Percentiles rank a stretch among this genome's conserved stretches.
Evolutionary conservation across 2,329 filamentous ascomycete species (phyloP).

Genomic region (Didymellaceae sp.): DNA sequence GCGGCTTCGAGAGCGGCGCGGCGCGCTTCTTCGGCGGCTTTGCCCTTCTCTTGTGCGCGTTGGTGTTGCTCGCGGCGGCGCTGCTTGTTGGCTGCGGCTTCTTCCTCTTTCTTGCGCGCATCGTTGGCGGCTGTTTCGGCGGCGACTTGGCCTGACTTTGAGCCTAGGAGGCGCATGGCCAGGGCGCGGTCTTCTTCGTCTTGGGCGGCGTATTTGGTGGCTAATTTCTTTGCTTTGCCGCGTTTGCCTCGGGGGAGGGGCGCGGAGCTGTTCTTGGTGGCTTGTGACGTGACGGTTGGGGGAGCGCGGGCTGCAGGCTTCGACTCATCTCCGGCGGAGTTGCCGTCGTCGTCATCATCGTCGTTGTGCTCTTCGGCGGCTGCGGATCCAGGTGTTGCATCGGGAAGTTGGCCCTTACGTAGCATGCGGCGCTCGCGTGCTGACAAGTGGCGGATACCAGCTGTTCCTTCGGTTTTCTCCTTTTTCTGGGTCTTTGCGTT

Average conservation of each 20-base stretch:
- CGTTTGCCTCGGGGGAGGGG: conserved; percentile 71
- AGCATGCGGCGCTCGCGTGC: conserved; percentile 48
- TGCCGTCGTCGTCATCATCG: conserved; percentile 46
- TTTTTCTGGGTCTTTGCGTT: conserved; percentile 13
- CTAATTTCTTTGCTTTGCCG: conserved; percentile 84
- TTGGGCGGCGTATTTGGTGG: conserved; percentile 89
- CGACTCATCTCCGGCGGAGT: conserved; percentile 26
- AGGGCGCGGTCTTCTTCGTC: conserved; percentile 90
- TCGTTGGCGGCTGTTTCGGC: conserved; percentile 67
- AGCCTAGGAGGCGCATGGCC: conserved; percentile 86
- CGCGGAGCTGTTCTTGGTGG: conserved; percentile 36
- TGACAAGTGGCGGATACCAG: conserved; percentile 45
- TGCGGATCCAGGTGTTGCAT: conserved; percentile 17
- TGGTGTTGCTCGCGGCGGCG: conserved; percentile 82
- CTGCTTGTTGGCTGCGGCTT: conserved; percentile 73
- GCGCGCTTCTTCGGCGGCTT: conserved; percentile 76
- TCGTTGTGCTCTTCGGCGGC: conserved; percentile 37
- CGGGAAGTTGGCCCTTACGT: conserved; percentile 45
- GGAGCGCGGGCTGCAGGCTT: conserved; percentile 26
- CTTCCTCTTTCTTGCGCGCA: conserved; percentile 73
- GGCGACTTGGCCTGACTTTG: conserved; percentile 70
- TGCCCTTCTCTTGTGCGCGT: conserved; percentile 75
- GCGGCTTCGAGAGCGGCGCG: conserved; percentile 50
- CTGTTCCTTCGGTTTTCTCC: conserved; percentile 24
- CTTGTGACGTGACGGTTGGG: conserved; percentile 38